phyloP scores from a whole-genome alignment of 129 eudicot genomes.

The Artemisia argyi region DNA sequence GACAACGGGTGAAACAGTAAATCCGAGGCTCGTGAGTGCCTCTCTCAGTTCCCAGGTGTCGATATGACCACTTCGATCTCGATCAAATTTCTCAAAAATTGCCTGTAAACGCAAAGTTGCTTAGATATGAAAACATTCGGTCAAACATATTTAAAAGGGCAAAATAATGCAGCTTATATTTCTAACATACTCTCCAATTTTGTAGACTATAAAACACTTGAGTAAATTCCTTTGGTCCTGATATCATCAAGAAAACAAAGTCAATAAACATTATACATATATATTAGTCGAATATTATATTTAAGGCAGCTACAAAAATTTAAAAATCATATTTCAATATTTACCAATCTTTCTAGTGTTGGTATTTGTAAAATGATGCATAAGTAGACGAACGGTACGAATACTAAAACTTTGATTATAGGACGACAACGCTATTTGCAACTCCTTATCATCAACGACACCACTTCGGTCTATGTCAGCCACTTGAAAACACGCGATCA shows the following conservation, averaged over 20 bases:
- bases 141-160: background rate
- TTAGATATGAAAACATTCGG: background rate
- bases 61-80: constrained; percentile 73
- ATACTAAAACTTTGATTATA: constrained; percentile 66
- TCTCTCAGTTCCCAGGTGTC: constrained; percentile 66
- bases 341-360: constrained; percentile 58
- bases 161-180: background rate
- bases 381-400: constrained; percentile 81
- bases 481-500: constrained; percentile 63
- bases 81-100: constrained; percentile 68
- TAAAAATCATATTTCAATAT: background rate
- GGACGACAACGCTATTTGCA: constrained; percentile 61
- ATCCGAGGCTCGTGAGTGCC: constrained; percentile 71
- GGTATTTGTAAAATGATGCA: constrained; percentile 69
- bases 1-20: constrained; percentile 44
- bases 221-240: constrained; percentile 84
- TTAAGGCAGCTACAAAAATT: background rate
- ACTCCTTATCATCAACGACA: constrained; percentile 72
- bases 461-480: constrained; percentile 80
- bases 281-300: background rate
- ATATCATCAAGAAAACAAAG: background rate
- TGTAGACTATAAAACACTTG: constrained; percentile 70
- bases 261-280: background rate
- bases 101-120: constrained; percentile 21
- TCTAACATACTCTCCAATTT: constrained; percentile 68